Percentiles rank a stretch among this genome's conserved stretches.
Conservation (phyloP, 2,329 filamentous ascomycete species). For the Trichophyton rubrum region DNA sequence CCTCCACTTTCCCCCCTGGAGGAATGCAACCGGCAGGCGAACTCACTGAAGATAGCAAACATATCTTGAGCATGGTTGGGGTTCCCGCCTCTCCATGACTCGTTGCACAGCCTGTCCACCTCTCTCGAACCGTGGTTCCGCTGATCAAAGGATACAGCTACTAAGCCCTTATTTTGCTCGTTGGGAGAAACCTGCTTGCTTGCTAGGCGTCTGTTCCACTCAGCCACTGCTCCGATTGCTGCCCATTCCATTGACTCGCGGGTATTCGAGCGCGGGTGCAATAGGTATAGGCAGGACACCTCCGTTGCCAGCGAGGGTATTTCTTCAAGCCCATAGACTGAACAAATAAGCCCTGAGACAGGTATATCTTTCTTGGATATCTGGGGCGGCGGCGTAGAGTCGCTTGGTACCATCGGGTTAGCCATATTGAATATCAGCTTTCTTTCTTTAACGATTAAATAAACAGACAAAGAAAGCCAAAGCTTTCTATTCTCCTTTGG, state of each 20-base stretch:
- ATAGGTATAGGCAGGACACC: constrained; percentile 77
- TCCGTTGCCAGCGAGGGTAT: constrained; percentile 43
- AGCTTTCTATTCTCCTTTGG: neutral
- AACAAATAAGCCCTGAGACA: constrained; percentile 66
- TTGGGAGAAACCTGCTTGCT: constrained; percentile 19
- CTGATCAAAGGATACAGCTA: constrained; percentile 81
- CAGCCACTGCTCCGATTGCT: constrained; percentile 54
- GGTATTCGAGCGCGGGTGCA: constrained; percentile 63
- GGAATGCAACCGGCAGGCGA: constrained; percentile 10
- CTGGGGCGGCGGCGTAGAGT: constrained; percentile 10
- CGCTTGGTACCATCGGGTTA: constrained; percentile 23
- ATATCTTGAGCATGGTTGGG: constrained; percentile 78
- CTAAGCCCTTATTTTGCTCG: constrained; percentile 44
- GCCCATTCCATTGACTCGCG: constrained; percentile 64
- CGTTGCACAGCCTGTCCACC: constrained; percentile 56
- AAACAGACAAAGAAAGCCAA: neutral
- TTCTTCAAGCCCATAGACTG: constrained; percentile 70
- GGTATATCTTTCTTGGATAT: constrained; percentile 55
- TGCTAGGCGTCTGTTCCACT: constrained; percentile 46
- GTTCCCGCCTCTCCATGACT: constrained; percentile 69
- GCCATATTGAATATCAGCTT: constrained; percentile 19
- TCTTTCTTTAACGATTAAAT: neutral
- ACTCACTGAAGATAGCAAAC: constrained; percentile 60
- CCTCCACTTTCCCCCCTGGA: no score
- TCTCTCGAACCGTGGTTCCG: constrained; percentile 74